A percentile compares a stretch with the other conserved stretches of the same genome.
Conservation (phyloP, 176 grass and related monocot species). For the Stipa capillata region DNA sequence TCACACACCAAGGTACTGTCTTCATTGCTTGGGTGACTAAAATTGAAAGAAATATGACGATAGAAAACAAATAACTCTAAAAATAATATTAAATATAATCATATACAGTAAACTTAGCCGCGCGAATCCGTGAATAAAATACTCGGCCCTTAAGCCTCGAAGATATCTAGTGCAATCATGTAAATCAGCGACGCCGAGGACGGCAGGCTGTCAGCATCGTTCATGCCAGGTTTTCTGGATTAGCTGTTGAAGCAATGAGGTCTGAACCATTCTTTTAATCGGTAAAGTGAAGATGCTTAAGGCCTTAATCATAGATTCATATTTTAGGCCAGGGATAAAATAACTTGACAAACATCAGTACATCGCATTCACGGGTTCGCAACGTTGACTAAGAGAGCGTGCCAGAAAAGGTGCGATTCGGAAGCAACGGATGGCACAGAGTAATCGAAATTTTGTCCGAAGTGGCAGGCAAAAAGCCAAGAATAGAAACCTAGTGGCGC, state of each 20-base stretch:
- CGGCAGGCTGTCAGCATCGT: background rate
- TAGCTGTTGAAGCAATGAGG: background rate
- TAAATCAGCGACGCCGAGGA: background rate
- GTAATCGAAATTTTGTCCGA: background rate
- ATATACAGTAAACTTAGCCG: too few relatives aligned
- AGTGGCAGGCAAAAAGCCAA: background rate
- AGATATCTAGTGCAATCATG: background rate
- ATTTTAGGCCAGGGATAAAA: background rate
- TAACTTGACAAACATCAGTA: background rate
- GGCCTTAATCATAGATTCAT: background rate
- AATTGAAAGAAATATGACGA: too few relatives aligned
- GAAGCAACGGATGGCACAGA: background rate
- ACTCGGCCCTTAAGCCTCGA: too few relatives aligned
- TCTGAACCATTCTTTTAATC: background rate
- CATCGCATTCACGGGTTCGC: conserved; percentile 28
- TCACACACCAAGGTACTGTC: too few relatives aligned
- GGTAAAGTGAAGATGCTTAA: background rate
- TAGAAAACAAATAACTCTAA: too few relatives aligned
- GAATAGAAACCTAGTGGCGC: background rate
- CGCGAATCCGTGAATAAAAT: too few relatives aligned
- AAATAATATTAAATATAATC: too few relatives aligned
- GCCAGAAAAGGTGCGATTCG: background rate
- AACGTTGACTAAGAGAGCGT: background rate
- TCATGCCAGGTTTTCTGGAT: background rate
- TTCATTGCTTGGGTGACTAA: too few relatives aligned